phyloP scores from a whole-genome alignment of 108 stramenopile genomes.

The Mayamaea pseudoterrestris region DNA sequence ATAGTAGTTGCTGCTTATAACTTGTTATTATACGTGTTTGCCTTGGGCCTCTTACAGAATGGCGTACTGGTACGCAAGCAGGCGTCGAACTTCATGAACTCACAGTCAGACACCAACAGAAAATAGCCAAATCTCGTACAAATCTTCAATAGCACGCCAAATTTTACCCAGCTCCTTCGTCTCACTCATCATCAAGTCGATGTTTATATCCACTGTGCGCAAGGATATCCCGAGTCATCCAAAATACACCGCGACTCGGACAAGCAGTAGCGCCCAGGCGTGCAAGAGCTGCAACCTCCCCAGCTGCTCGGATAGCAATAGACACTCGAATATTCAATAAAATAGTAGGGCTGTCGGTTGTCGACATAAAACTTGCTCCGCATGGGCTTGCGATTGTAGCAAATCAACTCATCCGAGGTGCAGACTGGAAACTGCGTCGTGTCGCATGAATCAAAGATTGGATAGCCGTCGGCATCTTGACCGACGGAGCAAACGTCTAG shows the following conservation, averaged over 20 bases:
- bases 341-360: constrained; percentile 31
- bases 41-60: too few relatives aligned
- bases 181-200: too few relatives aligned
- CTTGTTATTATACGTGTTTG: too few relatives aligned
- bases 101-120: too few relatives aligned
- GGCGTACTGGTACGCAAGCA: too few relatives aligned
- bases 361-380: constrained; percentile 29
- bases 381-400: constrained; percentile 45
- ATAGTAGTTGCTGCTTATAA: too few relatives aligned
- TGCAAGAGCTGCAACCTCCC: constrained; percentile 38
- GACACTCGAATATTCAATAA: constrained; percentile 26
- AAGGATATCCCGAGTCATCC: constrained; percentile 34
- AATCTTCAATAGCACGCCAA: too few relatives aligned
- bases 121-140: too few relatives aligned
- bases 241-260: constrained; percentile 39
- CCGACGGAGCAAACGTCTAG: too few relatives aligned
- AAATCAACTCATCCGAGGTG: constrained; percentile 14
- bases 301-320: constrained; percentile 30
- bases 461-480: too few relatives aligned
- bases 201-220: constrained; percentile 31
- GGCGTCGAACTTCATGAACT: too few relatives aligned
- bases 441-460: constrained; percentile 26
- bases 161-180: too few relatives aligned
- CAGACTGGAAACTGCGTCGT: constrained; percentile 24
- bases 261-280: constrained; percentile 42